These are phyloP conservation scores for Xylaria hypoxylon DNA, from an alignment of 2,329 filamentous ascomycete genomes.

Conservation along the genomic window DNA sequence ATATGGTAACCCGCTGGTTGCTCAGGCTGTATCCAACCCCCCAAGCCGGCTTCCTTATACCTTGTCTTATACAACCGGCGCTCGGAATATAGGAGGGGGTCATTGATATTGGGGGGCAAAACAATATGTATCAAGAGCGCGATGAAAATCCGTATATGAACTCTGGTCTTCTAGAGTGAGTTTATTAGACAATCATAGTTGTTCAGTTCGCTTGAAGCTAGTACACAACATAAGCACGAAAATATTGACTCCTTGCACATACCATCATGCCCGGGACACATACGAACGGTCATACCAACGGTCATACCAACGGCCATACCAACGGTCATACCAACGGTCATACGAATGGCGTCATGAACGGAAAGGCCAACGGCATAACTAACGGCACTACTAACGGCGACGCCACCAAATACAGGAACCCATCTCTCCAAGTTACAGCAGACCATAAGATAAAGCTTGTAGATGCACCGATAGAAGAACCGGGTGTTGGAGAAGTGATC, in stretches of 20 bases:
- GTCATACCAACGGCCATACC: conserved; percentile 8
- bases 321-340: conserved; percentile 36
- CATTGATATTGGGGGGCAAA: background rate
- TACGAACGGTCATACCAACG: conserved; percentile 24
- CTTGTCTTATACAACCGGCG: conserved; percentile 12
- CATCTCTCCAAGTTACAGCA: conserved; percentile 68
- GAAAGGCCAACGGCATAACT: conserved; percentile 36
- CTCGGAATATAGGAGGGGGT: conserved; percentile 11
- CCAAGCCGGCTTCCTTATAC: conserved; percentile 17
- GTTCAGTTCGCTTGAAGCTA: background rate
- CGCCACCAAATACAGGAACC: conserved; percentile 55
- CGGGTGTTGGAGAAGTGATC: conserved; percentile 65
- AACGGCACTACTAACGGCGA: conserved; percentile 34
- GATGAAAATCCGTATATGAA: conserved; percentile 11
- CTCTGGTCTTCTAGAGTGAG: conserved; percentile 1
- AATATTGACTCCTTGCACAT: background rate
- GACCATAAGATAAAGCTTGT: conserved; percentile 69
- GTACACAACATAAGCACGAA: background rate
- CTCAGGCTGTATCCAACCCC: conserved; percentile 10
- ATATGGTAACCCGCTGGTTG: conserved; percentile 32
- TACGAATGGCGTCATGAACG: conserved; percentile 42
- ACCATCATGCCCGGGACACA: conserved; percentile 30
- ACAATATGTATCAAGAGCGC: background rate
- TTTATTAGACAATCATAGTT: background rate
- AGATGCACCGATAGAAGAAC: conserved; percentile 67